These are phyloP conservation scores for Hylodesmum podocarpum DNA, from an alignment of 306 rosid genomes.

Conservation along the genomic window DNA sequence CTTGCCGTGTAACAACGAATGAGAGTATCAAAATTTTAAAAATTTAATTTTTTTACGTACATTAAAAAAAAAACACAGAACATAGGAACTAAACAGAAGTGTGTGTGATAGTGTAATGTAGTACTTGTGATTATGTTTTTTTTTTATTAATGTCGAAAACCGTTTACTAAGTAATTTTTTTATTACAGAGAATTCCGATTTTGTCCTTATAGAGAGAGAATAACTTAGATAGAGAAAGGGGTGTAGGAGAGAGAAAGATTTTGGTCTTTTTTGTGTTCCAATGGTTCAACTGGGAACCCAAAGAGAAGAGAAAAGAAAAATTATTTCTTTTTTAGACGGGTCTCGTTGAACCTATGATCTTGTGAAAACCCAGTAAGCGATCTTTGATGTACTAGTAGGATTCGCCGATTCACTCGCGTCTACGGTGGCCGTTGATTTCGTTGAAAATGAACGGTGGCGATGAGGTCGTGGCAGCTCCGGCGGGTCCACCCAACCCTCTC, in stretches of 20 bases:
- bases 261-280: conserved; percentile 54
- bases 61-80: conserved; percentile 19
- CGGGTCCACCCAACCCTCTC: conserved; percentile 63
- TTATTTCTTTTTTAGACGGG: conserved; percentile 43
- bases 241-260: conserved; percentile 37
- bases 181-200: conserved; percentile 42
- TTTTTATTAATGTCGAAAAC: conserved; percentile 28
- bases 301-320: conserved; percentile 28
- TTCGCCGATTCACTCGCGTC: conserved; percentile 47
- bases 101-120: background rate
- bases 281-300: conserved; percentile 78
- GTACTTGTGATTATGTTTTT: conserved; percentile 21
- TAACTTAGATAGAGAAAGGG: conserved; percentile 20
- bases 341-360: conserved; percentile 61
- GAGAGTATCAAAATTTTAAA: conserved; percentile 8
- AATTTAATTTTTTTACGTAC: background rate
- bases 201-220: conserved; percentile 74
- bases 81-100: conserved; percentile 23
- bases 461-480: conserved; percentile 87
- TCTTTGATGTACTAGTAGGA: conserved; percentile 73
- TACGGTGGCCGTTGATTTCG: conserved; percentile 46
- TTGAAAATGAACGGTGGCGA: conserved; percentile 88
- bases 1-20: background rate
- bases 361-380: conserved; percentile 66
- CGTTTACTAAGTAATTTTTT: conserved; percentile 49